Evolutionary conservation across 305 asterid genomes (phyloP).

Genomic region (Striga hermonthica): DNA sequence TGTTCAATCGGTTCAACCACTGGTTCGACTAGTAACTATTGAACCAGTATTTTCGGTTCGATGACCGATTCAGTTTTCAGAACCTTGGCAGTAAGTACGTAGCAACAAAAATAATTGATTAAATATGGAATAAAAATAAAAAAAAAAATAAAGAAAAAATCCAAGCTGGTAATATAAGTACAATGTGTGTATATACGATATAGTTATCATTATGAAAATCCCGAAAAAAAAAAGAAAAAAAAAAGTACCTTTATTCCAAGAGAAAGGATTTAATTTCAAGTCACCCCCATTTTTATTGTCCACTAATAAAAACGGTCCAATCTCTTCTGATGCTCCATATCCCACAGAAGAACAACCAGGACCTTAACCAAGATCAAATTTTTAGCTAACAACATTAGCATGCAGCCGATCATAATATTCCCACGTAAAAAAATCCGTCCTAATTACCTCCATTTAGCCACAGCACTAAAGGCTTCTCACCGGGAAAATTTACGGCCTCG

Average conservation of each 20-base stretch:
- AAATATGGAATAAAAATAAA: not conserved
- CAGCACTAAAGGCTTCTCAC: slow-evolving; percentile 75
- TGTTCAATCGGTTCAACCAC: too few relatives aligned
- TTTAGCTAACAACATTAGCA: slow-evolving; percentile 4
- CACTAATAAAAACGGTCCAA: slow-evolving; percentile 82
- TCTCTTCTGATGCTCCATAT: slow-evolving; percentile 94
- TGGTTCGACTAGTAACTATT: too few relatives aligned
- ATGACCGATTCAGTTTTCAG: too few relatives aligned
- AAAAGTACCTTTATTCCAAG: slow-evolving; percentile 65
- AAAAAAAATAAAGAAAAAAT: not conserved
- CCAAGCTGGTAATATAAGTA: not conserved
- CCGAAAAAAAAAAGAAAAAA: too few relatives aligned
- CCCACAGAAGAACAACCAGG: slow-evolving; percentile 98
- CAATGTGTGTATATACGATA: not conserved
- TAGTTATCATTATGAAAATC: not conserved
- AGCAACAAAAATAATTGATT: slow-evolving; percentile 19
- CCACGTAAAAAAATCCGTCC: not conserved
- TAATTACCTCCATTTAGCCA: slow-evolving; percentile 99
- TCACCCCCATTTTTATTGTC: slow-evolving; percentile 39
- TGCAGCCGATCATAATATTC: slow-evolving; percentile 1
- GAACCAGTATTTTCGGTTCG: too few relatives aligned
- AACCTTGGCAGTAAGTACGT: too few relatives aligned
- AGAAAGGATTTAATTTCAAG: slow-evolving; percentile 49
- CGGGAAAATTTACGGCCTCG: slow-evolving; percentile 56
- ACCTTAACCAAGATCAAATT: slow-evolving; percentile 41